Percentiles rank a stretch among this genome's conserved stretches.
phyloP scores from a whole-genome alignment of 2,329 filamentous ascomycete genomes.

The Alternaria viburni region DNA sequence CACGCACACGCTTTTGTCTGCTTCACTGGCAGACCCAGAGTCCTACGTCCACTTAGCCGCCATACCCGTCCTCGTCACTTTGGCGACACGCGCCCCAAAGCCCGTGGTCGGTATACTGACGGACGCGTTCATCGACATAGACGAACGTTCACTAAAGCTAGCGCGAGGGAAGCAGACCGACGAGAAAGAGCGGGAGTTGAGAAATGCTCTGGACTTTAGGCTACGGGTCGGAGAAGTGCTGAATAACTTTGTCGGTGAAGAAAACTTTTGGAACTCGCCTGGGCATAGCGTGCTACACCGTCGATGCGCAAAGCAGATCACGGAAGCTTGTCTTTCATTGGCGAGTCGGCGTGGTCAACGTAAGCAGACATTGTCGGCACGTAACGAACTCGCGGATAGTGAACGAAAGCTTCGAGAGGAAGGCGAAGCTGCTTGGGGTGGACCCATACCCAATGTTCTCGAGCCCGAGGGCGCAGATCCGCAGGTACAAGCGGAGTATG shows the following conservation, averaged over 20 bases:
- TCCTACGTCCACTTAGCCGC: slow-evolving; percentile 75
- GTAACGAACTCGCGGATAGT: slow-evolving; percentile 59
- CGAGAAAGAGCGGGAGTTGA: slow-evolving; percentile 35
- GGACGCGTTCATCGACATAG: slow-evolving; percentile 71
- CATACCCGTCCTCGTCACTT: slow-evolving; percentile 67
- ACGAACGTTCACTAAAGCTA: slow-evolving; percentile 48
- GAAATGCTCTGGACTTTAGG: slow-evolving; percentile 63
- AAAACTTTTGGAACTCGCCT: slow-evolving; percentile 24
- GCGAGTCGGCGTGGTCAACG: slow-evolving; percentile 69
- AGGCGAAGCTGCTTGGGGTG: slow-evolving; percentile 63
- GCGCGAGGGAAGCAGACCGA: slow-evolving; percentile 18
- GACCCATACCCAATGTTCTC: slow-evolving; percentile 51
- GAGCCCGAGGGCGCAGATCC: slow-evolving; percentile 36
- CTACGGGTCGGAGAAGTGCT: slow-evolving; percentile 69
- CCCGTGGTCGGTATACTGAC: slow-evolving; percentile 68
- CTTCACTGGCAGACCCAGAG: slow-evolving; percentile 69
- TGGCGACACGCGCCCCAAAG: slow-evolving; percentile 67
- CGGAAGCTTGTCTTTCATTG: slow-evolving; percentile 66
- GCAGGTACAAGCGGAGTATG: slow-evolving; percentile 47
- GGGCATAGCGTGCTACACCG: slow-evolving; percentile 1
- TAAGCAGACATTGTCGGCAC: slow-evolving; percentile 64
- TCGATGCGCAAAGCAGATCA: slow-evolving; percentile 45
- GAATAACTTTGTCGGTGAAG: slow-evolving; percentile 27
- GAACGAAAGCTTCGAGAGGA: slow-evolving; percentile 57
- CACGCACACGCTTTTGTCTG: slow-evolving; percentile 68